Base-by-base conservation (phyloP, 176 grass and related monocot genomes). In the Ananas comosus region DNA sequence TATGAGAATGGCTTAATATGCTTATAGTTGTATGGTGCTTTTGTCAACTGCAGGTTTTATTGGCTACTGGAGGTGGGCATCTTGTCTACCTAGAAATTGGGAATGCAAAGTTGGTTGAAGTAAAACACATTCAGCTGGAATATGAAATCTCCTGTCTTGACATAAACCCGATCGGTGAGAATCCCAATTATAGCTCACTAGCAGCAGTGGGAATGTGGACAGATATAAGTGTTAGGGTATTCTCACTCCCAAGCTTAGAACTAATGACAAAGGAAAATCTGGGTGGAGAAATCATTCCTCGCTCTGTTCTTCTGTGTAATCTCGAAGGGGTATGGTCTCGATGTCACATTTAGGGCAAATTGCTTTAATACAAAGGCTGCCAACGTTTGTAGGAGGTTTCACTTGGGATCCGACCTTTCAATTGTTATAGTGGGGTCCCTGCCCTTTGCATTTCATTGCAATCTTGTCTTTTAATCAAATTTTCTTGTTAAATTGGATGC, bases 121-220 rank as follows among this genome's bases (percentile, higher is more conserved):
- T 86, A 57, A 93, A 93, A 73, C 94, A 99, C 72, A 74, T 83
- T 42, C 87, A 91, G 52, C 65, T 99, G 70, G 94, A 99, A 52
- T 91, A 97, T 64, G 93, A 92, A 57, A 92, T 96, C 50, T 96
- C 92, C 54, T 96, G 92, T 80, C 79, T 92, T 24, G 88, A 96
- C 73, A 77, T 96, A 79, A 96, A 92, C 67, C 92, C 92, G 29
- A 77, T 87, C 6, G 83, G 86, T 58, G 81, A 81, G 10, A 89
- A 87, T 75, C 48, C 79, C 57, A 69, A 86, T 19, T 82, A 79
- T 78, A 96, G 88, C 66, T 85, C 94, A 70, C 53, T 99, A 64
- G 94, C 94, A 74, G 94, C 84, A 25, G 87, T 99, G 42, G 94
- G 94, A 64, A 88, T 99, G 94, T 99, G 94, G 94, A 99, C 94